Conservation (phyloP, 768 basidiomycete species). For the Pleurotus platypus region DNA sequence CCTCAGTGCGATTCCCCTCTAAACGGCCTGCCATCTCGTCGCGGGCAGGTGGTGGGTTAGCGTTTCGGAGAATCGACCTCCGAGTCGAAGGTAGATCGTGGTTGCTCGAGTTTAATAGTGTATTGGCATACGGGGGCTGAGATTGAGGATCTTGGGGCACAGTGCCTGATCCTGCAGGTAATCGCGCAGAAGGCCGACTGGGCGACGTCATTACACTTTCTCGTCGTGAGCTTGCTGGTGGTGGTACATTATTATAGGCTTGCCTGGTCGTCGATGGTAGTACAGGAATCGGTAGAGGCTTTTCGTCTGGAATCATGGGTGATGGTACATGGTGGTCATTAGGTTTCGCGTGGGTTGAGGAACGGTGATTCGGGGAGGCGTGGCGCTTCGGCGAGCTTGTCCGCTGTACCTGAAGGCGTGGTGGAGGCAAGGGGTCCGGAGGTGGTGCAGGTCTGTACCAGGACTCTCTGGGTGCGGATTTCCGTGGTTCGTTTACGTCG, state of each 20-base stretch:
- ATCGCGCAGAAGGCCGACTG: not conserved
- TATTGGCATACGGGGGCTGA: not conserved
- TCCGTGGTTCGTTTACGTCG: conserved; percentile 3
- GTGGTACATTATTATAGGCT: not conserved
- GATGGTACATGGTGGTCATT: not conserved
- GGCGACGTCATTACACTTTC: not conserved
- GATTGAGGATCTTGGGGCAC: not conserved
- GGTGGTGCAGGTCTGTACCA: conserved; percentile 5
- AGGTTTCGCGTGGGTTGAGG: not conserved
- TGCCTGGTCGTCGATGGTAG: conserved; percentile 5
- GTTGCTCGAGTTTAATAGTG: conserved; percentile 1
- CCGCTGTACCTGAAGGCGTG: not conserved
- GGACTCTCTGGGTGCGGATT: not conserved
- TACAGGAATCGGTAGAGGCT: conserved; percentile 5
- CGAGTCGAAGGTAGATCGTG: conserved; percentile 1
- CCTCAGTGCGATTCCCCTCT: not conserved
- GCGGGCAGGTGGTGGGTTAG: not conserved
- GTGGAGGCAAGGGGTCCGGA: not conserved
- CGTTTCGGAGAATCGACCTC: not conserved
- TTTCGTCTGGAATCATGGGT: not conserved
- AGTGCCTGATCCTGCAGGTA: no score
- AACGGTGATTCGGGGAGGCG: not conserved
- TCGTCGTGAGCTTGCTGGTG: conserved; percentile 5
- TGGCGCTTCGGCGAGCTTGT: not conserved
- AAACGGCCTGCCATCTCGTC: not conserved